A percentile compares a stretch with the other conserved stretches of the same genome.
phyloP scores from a whole-genome alignment of 352 stramenopile species.

The Globisporangium megalacanthum region DNA sequence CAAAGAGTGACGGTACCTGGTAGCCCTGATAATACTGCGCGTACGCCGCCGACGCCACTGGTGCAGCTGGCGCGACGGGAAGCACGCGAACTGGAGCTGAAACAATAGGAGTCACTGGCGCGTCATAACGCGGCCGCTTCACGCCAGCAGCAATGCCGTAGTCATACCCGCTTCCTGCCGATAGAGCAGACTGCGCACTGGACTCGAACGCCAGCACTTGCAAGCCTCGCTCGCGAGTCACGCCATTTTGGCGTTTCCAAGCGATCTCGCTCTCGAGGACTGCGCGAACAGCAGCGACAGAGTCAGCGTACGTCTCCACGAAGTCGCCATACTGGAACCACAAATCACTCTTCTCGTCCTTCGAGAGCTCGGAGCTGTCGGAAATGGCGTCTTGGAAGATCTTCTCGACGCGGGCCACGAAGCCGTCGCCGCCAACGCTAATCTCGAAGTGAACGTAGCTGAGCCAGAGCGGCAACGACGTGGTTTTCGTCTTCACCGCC shows the following conservation, averaged over 20 bases:
- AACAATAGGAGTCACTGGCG: slow-evolving; percentile 10
- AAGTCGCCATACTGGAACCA: slow-evolving; percentile 81
- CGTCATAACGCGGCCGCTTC: slow-evolving; percentile 54
- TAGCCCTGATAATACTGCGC: slow-evolving; percentile 74
- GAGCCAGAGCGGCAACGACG: slow-evolving; percentile 55
- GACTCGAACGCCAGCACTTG: slow-evolving; percentile 54
- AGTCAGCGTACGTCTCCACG: slow-evolving; percentile 46
- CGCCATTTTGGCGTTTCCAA: slow-evolving; percentile 63
- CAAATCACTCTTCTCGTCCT: slow-evolving; percentile 75
- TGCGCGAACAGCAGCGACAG: slow-evolving; percentile 40
- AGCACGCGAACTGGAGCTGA: slow-evolving; percentile 12
- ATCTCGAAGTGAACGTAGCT: slow-evolving; percentile 70
- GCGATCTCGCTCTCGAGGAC: slow-evolving; percentile 43
- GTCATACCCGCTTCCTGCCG: slow-evolving; percentile 12
- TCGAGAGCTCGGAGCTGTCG: slow-evolving; percentile 43
- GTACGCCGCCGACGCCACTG: slow-evolving; percentile 26
- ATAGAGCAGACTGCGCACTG: slow-evolving; percentile 3
- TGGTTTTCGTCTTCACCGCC: slow-evolving; percentile 32
- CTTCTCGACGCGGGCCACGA: slow-evolving; percentile 32
- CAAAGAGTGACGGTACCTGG: slow-evolving; percentile 44
- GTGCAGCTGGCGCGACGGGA: slow-evolving; percentile 14
- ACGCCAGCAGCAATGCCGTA: slow-evolving; percentile 33
- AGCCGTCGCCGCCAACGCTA: slow-evolving; percentile 20
- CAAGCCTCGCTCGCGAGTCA: slow-evolving; percentile 44
- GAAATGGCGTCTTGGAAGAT: slow-evolving; percentile 47